Evolutionary conservation across 2,329 filamentous ascomycete species (phyloP).

Genomic region (Xylaria arbuscula): DNA sequence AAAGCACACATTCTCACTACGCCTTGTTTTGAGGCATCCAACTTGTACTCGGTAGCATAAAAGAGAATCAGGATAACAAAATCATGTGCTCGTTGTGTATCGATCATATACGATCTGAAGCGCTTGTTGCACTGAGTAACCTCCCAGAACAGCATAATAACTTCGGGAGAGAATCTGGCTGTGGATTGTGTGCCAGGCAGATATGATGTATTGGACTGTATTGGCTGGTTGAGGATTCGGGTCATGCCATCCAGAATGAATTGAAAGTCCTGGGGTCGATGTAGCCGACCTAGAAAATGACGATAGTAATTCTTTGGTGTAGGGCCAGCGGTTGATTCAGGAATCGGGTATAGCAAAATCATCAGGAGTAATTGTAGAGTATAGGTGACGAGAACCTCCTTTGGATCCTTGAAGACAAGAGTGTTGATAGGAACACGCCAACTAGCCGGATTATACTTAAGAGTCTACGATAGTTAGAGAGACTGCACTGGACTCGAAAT

Average conservation of each 20-base stretch:
- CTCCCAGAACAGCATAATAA: slow-evolving; percentile 98
- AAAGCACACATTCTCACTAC: slow-evolving; percentile 98
- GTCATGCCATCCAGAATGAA: slow-evolving; percentile 97
- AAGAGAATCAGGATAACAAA: slow-evolving; percentile 91
- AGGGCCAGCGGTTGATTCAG: slow-evolving; percentile 73
- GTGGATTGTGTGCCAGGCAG: slow-evolving; percentile 85
- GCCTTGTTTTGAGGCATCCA: slow-evolving; percentile 87
- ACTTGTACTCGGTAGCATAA: slow-evolving; percentile 90
- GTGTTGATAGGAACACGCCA: slow-evolving; percentile 97
- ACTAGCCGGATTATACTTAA: slow-evolving; percentile 94
- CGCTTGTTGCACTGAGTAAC: slow-evolving; percentile 96
- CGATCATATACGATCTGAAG: slow-evolving; percentile 95
- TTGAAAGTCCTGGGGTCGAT: slow-evolving; percentile 95
- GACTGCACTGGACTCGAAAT: background rate
- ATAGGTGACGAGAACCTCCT: slow-evolving; percentile 90
- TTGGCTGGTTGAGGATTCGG: slow-evolving; percentile 88
- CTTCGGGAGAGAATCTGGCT: slow-evolving; percentile 90
- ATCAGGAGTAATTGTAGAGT: slow-evolving; percentile 91
- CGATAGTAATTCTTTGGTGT: slow-evolving; percentile 91
- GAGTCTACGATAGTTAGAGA: slow-evolving; percentile 65
- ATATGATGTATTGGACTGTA: slow-evolving; percentile 89
- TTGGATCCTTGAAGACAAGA: slow-evolving; percentile 89
- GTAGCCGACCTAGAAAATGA: slow-evolving; percentile 88
- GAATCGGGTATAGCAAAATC: slow-evolving; percentile 86
- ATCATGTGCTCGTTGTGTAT: slow-evolving; percentile 92